Base-by-base conservation (phyloP, 2,329 filamentous ascomycete genomes). In the Pyrenochaeta sp. region DNA sequence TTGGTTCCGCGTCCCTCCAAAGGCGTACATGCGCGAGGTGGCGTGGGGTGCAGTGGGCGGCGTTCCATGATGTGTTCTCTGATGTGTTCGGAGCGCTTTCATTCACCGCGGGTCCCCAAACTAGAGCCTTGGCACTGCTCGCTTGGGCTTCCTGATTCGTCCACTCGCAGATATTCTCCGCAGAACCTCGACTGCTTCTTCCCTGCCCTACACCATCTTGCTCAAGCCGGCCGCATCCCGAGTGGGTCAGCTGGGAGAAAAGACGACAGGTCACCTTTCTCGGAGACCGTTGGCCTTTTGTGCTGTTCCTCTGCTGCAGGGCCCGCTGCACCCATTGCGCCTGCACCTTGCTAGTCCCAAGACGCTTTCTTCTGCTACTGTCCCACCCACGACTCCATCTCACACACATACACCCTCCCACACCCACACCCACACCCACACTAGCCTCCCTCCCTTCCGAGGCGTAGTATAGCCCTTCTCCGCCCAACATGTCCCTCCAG, bases 401-500 rank as follows among this genome's bases (percentile, higher is more conserved):
- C 18, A 49, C 39, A 29, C 33, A 57, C 42, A 43, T 49, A 44
- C 42, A 43, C 45, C 51, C 58, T 49, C 50, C 49, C 56, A 54
- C 50, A 51, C 53, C 45, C 42, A 33, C 29, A 32, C 32, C 14
- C 23, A 5, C 23, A 45, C 49, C 42, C 57, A 43, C 53, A 49
- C 57, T 60, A 54, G 47, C 60, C 54, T 47, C 4, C 23, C 46
- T 30, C 43, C 44, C 35, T 37, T 40, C 36, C 15, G 20, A 18
- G 21, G 41, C 54, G 39, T 15, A 40, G 39, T 15, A 40, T 35
- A 33, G 48, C 51, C 45, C 58, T 35, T 33, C 49, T 45, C 43
- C 35, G 39, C 21, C 49, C 48, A 43, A 50, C 11, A 74, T 74
- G 71, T 69, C 72, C 41, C 64, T 73, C 51, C 77, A 73, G 45